Evolutionary conservation across 2,329 filamentous ascomycete species (phyloP).

Genomic region (Trichoderma polysporum): DNA sequence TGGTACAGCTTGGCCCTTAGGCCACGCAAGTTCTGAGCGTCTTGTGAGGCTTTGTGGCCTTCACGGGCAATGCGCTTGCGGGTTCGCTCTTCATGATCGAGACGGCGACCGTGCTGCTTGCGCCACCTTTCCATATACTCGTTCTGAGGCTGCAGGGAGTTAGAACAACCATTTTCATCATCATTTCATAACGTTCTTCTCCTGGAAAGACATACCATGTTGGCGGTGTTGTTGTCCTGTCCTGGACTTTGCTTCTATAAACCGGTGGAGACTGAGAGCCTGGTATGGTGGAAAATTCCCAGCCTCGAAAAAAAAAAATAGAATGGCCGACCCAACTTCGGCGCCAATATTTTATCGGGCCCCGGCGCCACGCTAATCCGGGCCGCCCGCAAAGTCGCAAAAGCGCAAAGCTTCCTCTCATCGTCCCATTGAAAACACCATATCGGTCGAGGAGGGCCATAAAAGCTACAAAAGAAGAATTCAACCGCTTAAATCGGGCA

Average conservation of each 20-base stretch:
- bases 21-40: slow-evolving; percentile 91
- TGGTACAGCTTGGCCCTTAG: slow-evolving; percentile 90
- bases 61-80: slow-evolving; percentile 88
- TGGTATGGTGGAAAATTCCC: slow-evolving; percentile 29
- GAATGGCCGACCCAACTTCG: slow-evolving; percentile 22
- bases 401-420: slow-evolving; percentile 13
- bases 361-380: slow-evolving; percentile 39
- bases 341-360: slow-evolving; percentile 27
- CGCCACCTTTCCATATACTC: slow-evolving; percentile 75
- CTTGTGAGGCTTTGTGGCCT: slow-evolving; percentile 80
- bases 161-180: slow-evolving; percentile 21
- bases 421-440: slow-evolving; percentile 9
- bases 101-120: slow-evolving; percentile 50
- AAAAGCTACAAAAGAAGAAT: slow-evolving; percentile 25
- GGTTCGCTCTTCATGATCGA: slow-evolving; percentile 82
- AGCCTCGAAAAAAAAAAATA: slow-evolving; percentile 31
- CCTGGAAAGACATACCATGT: slow-evolving; percentile 33
- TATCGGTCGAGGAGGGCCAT: not conserved
- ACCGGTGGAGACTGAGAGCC: not conserved
- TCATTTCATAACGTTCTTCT: not conserved
- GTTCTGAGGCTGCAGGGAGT: slow-evolving; percentile 68
- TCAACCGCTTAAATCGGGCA: slow-evolving; percentile 13
- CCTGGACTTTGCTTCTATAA: slow-evolving; percentile 17
- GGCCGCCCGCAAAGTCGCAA: slow-evolving; percentile 4
- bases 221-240: slow-evolving; percentile 24